A percentile compares a stretch with the other conserved stretches of the same genome.
Conservation (phyloP, 352 stramenopile genomes). For the Globisporangium splendens region DNA sequence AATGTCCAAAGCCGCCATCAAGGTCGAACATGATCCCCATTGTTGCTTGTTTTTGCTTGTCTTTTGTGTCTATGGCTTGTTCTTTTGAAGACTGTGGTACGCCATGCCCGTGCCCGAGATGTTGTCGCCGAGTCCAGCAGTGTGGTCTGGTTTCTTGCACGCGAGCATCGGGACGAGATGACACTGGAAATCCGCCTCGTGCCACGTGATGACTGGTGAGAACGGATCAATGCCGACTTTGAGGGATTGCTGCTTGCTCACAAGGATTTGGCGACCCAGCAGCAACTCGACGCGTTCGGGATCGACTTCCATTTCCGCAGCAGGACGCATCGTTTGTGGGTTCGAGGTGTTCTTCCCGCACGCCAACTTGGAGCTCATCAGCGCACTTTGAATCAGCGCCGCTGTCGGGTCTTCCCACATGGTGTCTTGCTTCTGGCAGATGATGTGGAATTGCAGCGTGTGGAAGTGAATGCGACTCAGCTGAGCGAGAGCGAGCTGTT, state of each 20-base stretch:
- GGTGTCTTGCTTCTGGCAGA: slow-evolving; percentile 61
- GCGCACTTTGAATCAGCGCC: slow-evolving; percentile 65
- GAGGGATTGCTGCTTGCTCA: slow-evolving; percentile 52
- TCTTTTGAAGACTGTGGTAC: slow-evolving; percentile 67
- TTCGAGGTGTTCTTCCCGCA: slow-evolving; percentile 55
- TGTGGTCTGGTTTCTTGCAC: slow-evolving; percentile 81
- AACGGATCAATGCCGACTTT: slow-evolving; percentile 67
- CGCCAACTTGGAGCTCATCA: slow-evolving; percentile 82
- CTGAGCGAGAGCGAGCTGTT: slow-evolving; percentile 46
- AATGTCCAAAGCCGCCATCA: too few relatives aligned
- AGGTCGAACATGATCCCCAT: background rate
- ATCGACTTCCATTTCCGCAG: slow-evolving; percentile 68
- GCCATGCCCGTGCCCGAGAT: slow-evolving; percentile 82
- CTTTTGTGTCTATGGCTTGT: slow-evolving; percentile 13
- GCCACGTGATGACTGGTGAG: slow-evolving; percentile 60
- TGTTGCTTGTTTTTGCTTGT: background rate
- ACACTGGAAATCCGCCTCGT: slow-evolving; percentile 73
- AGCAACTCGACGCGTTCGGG: slow-evolving; percentile 66
- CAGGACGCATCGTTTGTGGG: slow-evolving; percentile 44
- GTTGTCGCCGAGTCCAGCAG: slow-evolving; percentile 79
- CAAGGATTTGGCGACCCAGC: slow-evolving; percentile 45
- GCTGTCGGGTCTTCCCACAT: slow-evolving; percentile 71
- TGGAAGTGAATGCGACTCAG: slow-evolving; percentile 84
- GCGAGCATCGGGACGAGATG: slow-evolving; percentile 77
- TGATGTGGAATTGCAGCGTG: slow-evolving; percentile 85